These are phyloP conservation scores for Cynara cardunculus DNA, from an alignment of 129 eudicot genomes.

Conservation along the genomic window DNA sequence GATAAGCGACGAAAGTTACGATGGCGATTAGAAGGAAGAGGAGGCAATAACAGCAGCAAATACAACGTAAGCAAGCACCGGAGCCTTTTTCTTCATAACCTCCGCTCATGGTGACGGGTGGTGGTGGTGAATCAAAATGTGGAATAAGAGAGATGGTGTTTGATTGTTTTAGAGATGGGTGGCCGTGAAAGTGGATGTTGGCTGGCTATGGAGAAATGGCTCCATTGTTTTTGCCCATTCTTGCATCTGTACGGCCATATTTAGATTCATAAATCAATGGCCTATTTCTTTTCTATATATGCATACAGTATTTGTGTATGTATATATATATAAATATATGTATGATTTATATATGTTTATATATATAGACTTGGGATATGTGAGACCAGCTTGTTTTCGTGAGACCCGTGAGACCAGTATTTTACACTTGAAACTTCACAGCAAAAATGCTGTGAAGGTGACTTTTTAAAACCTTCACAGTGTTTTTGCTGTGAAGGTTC, in stretches of 20 bases:
- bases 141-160: background rate
- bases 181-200: slow-evolving; percentile 3
- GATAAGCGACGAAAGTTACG: slow-evolving; percentile 10
- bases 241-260: slow-evolving; percentile 22
- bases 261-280: slow-evolving; percentile 5
- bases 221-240: slow-evolving; percentile 5
- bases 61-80: slow-evolving; percentile 36
- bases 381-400: too few relatives aligned
- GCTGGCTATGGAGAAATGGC: too few relatives aligned
- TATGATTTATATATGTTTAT: too few relatives aligned
- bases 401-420: too few relatives aligned
- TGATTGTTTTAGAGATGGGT: slow-evolving; percentile 7
- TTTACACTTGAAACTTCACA: too few relatives aligned
- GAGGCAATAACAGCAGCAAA: slow-evolving; percentile 50
- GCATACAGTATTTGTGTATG: too few relatives aligned
- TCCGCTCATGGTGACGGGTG: slow-evolving; percentile 19
- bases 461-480: too few relatives aligned
- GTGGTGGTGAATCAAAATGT: background rate
- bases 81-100: slow-evolving; percentile 3
- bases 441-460: too few relatives aligned
- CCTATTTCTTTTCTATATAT: too few relatives aligned
- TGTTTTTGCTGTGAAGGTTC: too few relatives aligned
- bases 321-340: too few relatives aligned
- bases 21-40: slow-evolving; percentile 36
- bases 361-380: too few relatives aligned